Evolutionary conservation across 805 yeast species (phyloP).

Genomic region (Dipodascus albidus): DNA sequence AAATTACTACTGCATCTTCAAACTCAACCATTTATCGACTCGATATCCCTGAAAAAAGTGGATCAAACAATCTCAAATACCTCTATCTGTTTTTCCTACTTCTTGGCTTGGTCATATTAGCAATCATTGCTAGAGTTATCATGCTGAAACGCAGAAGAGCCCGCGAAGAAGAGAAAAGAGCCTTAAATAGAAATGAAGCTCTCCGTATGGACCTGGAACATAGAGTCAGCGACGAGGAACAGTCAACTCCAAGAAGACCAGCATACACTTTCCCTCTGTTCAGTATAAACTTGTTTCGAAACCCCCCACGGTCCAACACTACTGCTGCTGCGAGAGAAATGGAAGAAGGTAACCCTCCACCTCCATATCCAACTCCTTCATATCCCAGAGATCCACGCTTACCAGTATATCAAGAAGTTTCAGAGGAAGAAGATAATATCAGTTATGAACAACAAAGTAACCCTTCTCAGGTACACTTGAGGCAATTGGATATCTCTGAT

Average conservation of each 20-base stretch:
- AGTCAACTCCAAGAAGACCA: not conserved
- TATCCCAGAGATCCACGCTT: not conserved
- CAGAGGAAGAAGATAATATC: not conserved
- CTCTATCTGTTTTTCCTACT: conserved; percentile 16
- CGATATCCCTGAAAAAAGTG: conserved; percentile 8
- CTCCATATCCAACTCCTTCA: not conserved
- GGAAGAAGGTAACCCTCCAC: not conserved
- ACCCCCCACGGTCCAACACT: not conserved
- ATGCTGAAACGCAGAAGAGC: conserved; percentile 13
- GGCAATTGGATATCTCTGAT: not conserved
- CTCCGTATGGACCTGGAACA: conserved; percentile 13
- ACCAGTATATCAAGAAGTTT: not conserved
- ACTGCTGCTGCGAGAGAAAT: not conserved
- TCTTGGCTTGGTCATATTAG: conserved; percentile 12
- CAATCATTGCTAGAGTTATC: conserved; percentile 9
- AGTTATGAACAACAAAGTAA: not conserved
- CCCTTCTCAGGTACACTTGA: not conserved
- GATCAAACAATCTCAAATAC: conserved; percentile 10
- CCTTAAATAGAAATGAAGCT: conserved; percentile 13
- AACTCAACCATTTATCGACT: conserved; percentile 8
- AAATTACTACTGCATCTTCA: not conserved
- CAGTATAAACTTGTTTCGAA: not conserved
- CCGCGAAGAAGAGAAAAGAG: conserved; percentile 6
- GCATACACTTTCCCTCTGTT: not conserved
- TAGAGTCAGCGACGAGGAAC: not conserved